Evolutionary conservation across 495 filamentous ascomycete species (phyloP), one percentile per base, ranked within the genome.

Genomic region (Aspergillus affinis): DNA sequence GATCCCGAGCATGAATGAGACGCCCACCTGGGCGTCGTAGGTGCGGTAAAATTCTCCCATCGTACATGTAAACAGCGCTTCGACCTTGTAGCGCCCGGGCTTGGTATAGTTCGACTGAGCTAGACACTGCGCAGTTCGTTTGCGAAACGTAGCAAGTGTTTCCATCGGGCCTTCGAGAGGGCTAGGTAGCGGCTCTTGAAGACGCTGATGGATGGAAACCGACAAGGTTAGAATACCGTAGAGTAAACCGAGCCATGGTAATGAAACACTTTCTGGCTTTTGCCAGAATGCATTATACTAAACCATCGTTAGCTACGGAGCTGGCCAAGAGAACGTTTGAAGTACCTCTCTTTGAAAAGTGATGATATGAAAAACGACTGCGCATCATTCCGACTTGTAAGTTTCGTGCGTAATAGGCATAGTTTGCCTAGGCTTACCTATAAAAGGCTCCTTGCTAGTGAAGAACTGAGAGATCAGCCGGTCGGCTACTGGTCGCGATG

Each of bases 391-490:
- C 2, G 17, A 2, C n/a, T 18, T 47, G 46, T 30, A 17, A 50
- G 27, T 15, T 41, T 53, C 12, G 52, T 59, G 7, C 47, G 30
- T 13, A 41, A 20, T 12, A 1, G n/a, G 15, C 45, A n/a, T 1
- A 13, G 49, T 15, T 41, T 10, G 46, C 15, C 32, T 20, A 20
- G 6, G 63, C 72, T 29, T 61, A 80, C 77, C 58, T 55, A 76
- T 65, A 27, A 71, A 60, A 2, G 80, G 75, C 50, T 82, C 79
- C 29, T 72, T 72, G 0, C 70, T 70, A 23, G 77, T 75, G 19
- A 84, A 66, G 53, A 81, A 79, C 15, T 72, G 68, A 26, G 74
- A 70, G n/a, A 84, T 64, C 7, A 84, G 59, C 27, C 77, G 67
- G 66, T 82, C 81, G 17, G 71, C 65, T 3, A 78, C 61, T 13